Base-by-base conservation (phyloP, 2,329 filamentous ascomycete species). In the Ascochyta lentis region DNA sequence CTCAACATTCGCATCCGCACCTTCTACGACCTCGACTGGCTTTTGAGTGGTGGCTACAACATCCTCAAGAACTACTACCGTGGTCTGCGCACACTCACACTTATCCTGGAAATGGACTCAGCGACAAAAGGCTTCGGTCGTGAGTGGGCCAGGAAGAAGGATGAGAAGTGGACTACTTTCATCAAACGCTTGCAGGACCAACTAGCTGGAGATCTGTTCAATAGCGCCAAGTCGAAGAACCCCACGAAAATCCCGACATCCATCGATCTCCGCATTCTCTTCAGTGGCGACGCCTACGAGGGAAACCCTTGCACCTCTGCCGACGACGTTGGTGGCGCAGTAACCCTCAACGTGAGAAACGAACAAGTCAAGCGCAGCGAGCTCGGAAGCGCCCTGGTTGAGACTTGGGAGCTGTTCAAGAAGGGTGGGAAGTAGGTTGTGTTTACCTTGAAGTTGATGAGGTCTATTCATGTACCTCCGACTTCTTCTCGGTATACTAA, bases 241-340 rank as follows among this genome's bases (percentile, higher is more conserved):
- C 38, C 22, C 1, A 67, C 60, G 16, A 13, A 19, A 1, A 39
- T 73, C 22, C 71, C 69, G 3, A 4, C 16, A 10, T 72, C 66
- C 66, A 63, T 69, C 27, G 24, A 64, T 16, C 44, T 73, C 1
- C 56, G 60, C 6, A 61, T 71, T 4, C 46, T 72, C 12, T 70
- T 73, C 37, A 40, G 54, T 4, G 65, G 64, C 10, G 67, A 72
- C 13, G 37, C 38, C 4, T 71, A 67, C 37, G 49, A 35, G 4
- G 23, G 47, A 6, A 27, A 10, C 29, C 15, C 38, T 3, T 3
- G n/a, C 5, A 10, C 23, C n/a, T 6, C 12, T n/a, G 5, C 8
- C n/a, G 6, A 31, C 2, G 9, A 8, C 15, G 7, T 7, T 16
- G 31, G 23, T 6, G n/a, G 31, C 6, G 24, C 39, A 10, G 15